Percentiles rank a stretch among this genome's conserved stretches.
These are phyloP conservation scores for Boletus coccyginus DNA, from an alignment of 768 basidiomycete species.

Conservation along the genomic window DNA sequence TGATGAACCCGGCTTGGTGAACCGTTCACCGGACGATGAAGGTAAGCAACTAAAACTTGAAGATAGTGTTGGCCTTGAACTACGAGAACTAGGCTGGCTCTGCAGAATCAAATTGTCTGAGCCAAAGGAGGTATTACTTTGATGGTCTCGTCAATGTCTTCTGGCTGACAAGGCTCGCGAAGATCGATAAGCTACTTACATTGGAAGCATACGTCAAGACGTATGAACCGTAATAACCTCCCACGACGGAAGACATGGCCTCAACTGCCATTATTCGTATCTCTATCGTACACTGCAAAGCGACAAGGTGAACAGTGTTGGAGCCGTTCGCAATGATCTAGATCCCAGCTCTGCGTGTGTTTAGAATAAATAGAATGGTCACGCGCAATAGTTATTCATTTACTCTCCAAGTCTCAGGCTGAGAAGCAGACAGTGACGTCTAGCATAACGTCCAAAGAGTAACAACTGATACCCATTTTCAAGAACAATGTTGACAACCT, in stretches of 20 bases:
- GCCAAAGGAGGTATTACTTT: conserved; percentile 62
- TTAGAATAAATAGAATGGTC: conserved; percentile 12
- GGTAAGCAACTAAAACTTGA: conserved; percentile 46
- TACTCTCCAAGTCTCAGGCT: too few species aligned
- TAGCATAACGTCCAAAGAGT: too few species aligned
- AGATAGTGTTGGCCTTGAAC: background rate
- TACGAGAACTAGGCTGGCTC: conserved; percentile 73
- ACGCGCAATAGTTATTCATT: background rate
- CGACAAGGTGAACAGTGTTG: background rate
- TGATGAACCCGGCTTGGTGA: conserved; percentile 73
- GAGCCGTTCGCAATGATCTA: background rate
- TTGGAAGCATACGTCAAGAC: conserved; percentile 71
- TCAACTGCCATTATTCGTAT: conserved; percentile 20
- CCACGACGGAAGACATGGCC: conserved; percentile 10
- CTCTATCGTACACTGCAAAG: conserved; percentile 1
- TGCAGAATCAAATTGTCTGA: conserved; percentile 86
- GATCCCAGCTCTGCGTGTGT: conserved; percentile 6
- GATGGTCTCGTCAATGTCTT: background rate
- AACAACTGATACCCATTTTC: too few species aligned
- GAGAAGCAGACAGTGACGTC: too few species aligned
- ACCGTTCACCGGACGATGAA: conserved; percentile 81
- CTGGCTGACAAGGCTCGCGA: background rate
- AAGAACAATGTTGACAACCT: too few species aligned
- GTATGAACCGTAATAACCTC: conserved; percentile 40
- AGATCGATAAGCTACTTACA: conserved; percentile 72